A percentile compares a stretch with the other conserved stretches of the same genome.
These are phyloP conservation scores for Syzygium oleosum DNA, from an alignment of 345 rosid genomes.

Conservation along the genomic window DNA sequence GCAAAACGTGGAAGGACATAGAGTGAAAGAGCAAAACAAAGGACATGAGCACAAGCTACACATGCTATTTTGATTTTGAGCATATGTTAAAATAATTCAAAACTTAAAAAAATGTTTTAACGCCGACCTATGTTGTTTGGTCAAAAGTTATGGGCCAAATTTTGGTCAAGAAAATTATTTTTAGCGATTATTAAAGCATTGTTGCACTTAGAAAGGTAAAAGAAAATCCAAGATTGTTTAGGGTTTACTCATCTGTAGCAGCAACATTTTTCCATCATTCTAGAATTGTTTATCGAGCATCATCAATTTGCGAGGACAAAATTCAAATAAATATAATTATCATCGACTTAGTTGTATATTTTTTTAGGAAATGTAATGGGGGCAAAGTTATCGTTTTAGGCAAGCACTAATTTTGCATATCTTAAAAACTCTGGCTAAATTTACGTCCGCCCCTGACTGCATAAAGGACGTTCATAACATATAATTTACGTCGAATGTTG, in stretches of 20 bases:
- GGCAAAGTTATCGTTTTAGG: not conserved
- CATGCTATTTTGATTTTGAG: not conserved
- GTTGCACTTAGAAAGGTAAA: fast-evolving
- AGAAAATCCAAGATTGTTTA: not conserved
- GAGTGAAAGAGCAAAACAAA: not conserved
- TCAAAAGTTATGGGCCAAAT: not conserved
- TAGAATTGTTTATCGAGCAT: not conserved
- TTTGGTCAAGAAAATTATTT: not conserved
- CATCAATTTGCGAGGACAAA: not conserved
- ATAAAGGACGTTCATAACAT: not conserved
- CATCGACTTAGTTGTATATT: too few species aligned
- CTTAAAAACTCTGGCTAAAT: not conserved
- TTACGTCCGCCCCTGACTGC: not conserved
- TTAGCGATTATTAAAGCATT: not conserved
- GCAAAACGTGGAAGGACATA: not conserved
- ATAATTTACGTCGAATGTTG: not conserved
- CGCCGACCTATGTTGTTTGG: not conserved
- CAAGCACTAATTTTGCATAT: not conserved
- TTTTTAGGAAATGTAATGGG: not conserved
- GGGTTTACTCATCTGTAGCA: not conserved
- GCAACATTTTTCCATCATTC: not conserved
- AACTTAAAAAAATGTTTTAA: not conserved
- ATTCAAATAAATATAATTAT: not conserved
- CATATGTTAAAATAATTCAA: not conserved
- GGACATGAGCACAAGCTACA: not conserved